phyloP scores from a whole-genome alignment of 2,329 filamentous ascomycete species.

The Macrophomina tecta region DNA sequence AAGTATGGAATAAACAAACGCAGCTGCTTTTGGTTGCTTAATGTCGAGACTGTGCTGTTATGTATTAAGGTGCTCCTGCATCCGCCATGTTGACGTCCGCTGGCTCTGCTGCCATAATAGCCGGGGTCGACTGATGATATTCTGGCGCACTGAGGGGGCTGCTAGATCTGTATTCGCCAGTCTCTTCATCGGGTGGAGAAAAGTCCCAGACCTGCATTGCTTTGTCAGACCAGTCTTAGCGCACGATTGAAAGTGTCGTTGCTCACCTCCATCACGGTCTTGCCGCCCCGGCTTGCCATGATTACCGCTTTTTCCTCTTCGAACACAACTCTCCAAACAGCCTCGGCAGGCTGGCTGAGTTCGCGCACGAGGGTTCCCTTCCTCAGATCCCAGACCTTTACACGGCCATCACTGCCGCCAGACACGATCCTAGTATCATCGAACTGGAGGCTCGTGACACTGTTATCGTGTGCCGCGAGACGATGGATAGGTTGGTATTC shows the following conservation, averaged over 20 bases:
- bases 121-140: conserved; percentile 11
- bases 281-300: conserved; percentile 81
- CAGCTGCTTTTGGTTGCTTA: conserved; percentile 20
- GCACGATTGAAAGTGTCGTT: conserved; percentile 1
- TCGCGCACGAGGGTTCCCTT: conserved; percentile 90
- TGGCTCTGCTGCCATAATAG: conserved; percentile 7
- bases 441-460: conserved; percentile 96
- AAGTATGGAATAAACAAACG: conserved; percentile 9
- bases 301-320: conserved; percentile 98
- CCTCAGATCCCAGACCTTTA: conserved; percentile 98
- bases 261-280: conserved; percentile 96
- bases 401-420: conserved; percentile 93
- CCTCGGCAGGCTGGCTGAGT: conserved; percentile 87
- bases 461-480: conserved; percentile 95
- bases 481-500: conserved; percentile 92
- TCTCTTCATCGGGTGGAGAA: conserved; percentile 76
- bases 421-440: conserved; percentile 95
- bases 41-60: conserved; percentile 12
- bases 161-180: conserved; percentile 44
- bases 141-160: conserved; percentile 53
- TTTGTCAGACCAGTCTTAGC: neutral
- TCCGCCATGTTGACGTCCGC: conserved; percentile 24
- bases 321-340: conserved; percentile 97
- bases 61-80: conserved; percentile 4
- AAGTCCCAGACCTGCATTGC: conserved; percentile 84